Percentiles rank a stretch among this genome's conserved stretches.
Conservation (phyloP, 371 early-diverging fungal species). For the Circinella umbellata region DNA sequence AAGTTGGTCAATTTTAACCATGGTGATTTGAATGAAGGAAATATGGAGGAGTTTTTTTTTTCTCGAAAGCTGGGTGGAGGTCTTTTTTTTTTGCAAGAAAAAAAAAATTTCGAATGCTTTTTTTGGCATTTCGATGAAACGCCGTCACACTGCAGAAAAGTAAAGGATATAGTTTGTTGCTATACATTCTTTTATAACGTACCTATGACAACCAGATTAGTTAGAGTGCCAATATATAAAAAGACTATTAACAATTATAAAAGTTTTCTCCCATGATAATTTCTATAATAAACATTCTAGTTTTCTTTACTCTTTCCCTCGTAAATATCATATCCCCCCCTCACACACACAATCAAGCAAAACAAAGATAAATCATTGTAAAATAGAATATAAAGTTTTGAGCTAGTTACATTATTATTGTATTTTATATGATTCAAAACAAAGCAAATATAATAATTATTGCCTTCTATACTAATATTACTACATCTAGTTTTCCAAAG, state of each 20-base stretch:
- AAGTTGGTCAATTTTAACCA: constrained; percentile 42
- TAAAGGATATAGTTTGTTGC: no score
- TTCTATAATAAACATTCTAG: no score
- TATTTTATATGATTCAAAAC: background rate
- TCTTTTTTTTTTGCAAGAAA: constrained; percentile 6
- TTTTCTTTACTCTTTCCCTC: no score
- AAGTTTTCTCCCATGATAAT: no score
- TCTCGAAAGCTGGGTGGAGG: background rate
- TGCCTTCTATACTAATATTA: constrained; percentile 13
- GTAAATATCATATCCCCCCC: background rate
- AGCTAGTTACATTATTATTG: background rate
- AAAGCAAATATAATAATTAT: background rate
- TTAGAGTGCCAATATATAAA: no score
- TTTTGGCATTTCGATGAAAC: background rate
- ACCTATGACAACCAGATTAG: no score
- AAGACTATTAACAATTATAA: no score
- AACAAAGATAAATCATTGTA: background rate
- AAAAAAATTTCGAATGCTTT: background rate
- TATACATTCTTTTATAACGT: background rate
- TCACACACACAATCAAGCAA: background rate
- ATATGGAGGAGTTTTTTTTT: background rate
- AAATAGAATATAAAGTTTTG: no score
- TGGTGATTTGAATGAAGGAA: constrained; percentile 6
- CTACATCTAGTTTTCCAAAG: constrained; percentile 79
- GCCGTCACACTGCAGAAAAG: background rate